Evolutionary conservation across 768 basidiomycete species (phyloP).

Genomic region (Amanita polypyramis): DNA sequence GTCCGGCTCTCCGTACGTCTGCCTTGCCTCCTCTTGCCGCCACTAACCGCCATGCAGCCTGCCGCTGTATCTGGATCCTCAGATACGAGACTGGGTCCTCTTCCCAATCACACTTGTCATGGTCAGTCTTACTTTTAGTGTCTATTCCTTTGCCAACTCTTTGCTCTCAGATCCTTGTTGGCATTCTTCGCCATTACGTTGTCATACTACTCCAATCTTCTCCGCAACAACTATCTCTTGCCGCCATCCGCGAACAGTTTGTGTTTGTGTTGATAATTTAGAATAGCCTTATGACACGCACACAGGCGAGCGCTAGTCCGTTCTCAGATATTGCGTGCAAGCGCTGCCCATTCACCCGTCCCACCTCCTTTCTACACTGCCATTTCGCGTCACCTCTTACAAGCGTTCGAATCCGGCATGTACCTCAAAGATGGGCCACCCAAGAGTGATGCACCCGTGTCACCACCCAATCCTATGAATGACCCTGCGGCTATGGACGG

Average conservation of each 20-base stretch:
- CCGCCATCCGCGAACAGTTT: constrained; percentile 88
- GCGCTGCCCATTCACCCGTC: constrained; percentile 72
- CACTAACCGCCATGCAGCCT: constrained; percentile 21
- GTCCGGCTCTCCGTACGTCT: constrained; percentile 31
- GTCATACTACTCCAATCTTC: constrained; percentile 73
- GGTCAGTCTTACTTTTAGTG: constrained; percentile 25
- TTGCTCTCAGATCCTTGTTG: constrained; percentile 62
- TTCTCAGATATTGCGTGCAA: constrained; percentile 75
- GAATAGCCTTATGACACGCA: background rate
- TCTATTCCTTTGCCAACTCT: background rate
- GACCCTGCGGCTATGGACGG: constrained; percentile 94
- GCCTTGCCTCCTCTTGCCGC: background rate
- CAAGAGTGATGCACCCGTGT: constrained; percentile 43
- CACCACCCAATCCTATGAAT: constrained; percentile 72
- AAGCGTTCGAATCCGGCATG: constrained; percentile 61
- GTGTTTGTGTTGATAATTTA: constrained; percentile 20
- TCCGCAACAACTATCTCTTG: constrained; percentile 71
- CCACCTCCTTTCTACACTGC: constrained; percentile 63
- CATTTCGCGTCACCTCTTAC: constrained; percentile 64
- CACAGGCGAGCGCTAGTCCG: constrained; percentile 67
- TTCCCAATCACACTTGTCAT: constrained; percentile 97
- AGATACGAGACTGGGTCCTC: constrained; percentile 90
- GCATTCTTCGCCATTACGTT: constrained; percentile 88
- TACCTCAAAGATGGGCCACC: constrained; percentile 85
- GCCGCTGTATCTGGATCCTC: constrained; percentile 78